Evolutionary conservation across 345 rosid species (phyloP), one percentile per base, ranked within the genome.

Genomic region (Lumnitzera littorea): DNA sequence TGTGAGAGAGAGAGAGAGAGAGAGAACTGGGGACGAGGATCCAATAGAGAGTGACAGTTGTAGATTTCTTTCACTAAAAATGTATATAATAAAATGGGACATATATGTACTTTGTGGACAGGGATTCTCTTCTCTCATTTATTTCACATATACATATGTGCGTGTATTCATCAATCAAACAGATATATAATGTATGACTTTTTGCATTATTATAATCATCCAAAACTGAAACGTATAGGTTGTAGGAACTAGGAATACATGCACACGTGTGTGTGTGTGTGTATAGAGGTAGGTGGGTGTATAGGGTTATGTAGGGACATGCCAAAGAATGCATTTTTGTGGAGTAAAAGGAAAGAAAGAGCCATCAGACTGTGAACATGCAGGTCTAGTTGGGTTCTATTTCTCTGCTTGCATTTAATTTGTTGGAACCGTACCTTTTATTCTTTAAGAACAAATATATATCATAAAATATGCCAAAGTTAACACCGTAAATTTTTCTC

Each of bases 31-130:
- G 52, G 17, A 48, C 62, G 62, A 24, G 53, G 51, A 58, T 58
- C 62, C 13, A 48, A 31, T 14, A 49, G 62, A 58, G 62, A 17
- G 51, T 23, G 62, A 58, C 62, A 14, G 31, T 58, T 5, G 23
- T 50, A 58, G 62, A 58, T 58, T 58, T 58, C 29, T 50, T 58
- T 13, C 62, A 58, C 47, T 58, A 58, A 58, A 58, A 17, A 58
- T 43, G 12, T 17, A 13, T 43, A 17, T 17, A 13, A 27, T 27
- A 17, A 17, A 11, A 36, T 3, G 5, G 20, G 20, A 20, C 20
- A 1, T 20, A n/a, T 2, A 10, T 14, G 1, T 36, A 57, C 49
- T 2, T 20, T 57, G 48, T 41, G 60, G 27, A 17, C 13, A 25
- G 24, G 60, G 49, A 56, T 20, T 20, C 20, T 20, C 20, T 57